phyloP scores from a whole-genome alignment of 257 asterid genomes.

The Ilex asprella region DNA sequence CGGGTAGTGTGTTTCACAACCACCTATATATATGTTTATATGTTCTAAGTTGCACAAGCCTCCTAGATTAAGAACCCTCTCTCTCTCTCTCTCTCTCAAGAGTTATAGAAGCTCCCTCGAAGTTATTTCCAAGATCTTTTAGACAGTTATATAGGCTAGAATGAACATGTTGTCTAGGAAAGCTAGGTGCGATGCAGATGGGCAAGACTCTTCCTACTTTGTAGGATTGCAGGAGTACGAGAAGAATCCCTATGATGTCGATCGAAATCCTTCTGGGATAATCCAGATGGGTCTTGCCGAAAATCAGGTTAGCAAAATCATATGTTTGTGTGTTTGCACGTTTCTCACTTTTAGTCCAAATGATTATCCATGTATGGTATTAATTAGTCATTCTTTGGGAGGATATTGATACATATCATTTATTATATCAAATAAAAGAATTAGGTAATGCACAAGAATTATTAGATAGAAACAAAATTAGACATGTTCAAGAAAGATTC shows the following conservation, averaged over 20 bases:
- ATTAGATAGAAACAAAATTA: too few species aligned
- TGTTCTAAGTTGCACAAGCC: conserved; percentile 2
- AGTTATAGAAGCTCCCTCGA: too few species aligned
- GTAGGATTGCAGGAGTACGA: conserved; percentile 44
- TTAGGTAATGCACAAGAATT: too few species aligned
- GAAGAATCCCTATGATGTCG: conserved; percentile 31
- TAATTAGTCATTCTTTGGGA: too few species aligned
- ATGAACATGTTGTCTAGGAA: conserved; percentile 38
- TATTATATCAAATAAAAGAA: too few species aligned
- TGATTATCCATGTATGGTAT: too few species aligned
- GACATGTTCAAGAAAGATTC: too few species aligned
- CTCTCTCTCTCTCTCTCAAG: neutral
- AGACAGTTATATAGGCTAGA: neutral
- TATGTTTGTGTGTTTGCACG: too few species aligned
- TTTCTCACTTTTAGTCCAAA: too few species aligned
- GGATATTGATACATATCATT: too few species aligned
- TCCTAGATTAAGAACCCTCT: neutral
- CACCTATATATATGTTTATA: conserved; percentile 17
- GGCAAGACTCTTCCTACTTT: conserved; percentile 50
- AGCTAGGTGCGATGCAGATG: conserved; percentile 43
- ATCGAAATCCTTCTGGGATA: conserved; percentile 41
- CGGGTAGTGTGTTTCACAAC: neutral
- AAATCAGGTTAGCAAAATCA: conserved; percentile 28
- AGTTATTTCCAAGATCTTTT: neutral
- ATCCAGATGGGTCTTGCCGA: conserved; percentile 56